Base-by-base conservation (phyloP, 2,329 filamentous ascomycete genomes). In the Ilyonectria robusta region DNA sequence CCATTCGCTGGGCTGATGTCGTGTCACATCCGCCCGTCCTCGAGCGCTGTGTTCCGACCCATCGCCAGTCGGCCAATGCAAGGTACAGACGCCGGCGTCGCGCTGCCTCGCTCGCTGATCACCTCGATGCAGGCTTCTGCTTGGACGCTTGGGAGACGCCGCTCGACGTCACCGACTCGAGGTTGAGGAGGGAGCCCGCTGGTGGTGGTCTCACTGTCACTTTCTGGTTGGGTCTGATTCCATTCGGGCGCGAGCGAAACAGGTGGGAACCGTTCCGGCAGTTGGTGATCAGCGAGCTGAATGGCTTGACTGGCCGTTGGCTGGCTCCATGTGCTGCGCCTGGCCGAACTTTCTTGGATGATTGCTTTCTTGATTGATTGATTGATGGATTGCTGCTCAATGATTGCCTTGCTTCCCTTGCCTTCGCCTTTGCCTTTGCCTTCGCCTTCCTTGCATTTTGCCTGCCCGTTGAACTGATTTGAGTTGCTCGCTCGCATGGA, bases 1-100 rank as follows among this genome's bases (percentile, higher is more conserved):
- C 72, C 74, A 78, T 78, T 78, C 72, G 75, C 65, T 66, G 68
- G 71, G 68, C 63, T 69, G 59, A 71, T 70, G 70, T 74, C 65
- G 73, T 76, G 67, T 77, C 74, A 75, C 74, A 75, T 75, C 72
- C 71, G 68, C 63, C 66, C 50, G 60, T 58, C 62, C 69, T 70
- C 62, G 60, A 70, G 46, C 59, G 68, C 62, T 59, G 62, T 65
- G 61, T 59, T 69, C 67, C 67, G 69, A 72, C 68, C 69, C 65
- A 75, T 68, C 55, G 55, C 67, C 61, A 59, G 67, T 63, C 54
- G 60, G 64, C 67, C 74, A 73, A 76, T 76, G 74, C 70, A 76
- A 76, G 74, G 74, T 71, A 76, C 74, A 67, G 71, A 63, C 67
- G 61, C 69, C 59, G 62, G 69, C 67, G 67, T 68, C 67, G 66